phyloP scores from a whole-genome alignment of 2,329 filamentous ascomycete species.

The Microcera coccophila region DNA sequence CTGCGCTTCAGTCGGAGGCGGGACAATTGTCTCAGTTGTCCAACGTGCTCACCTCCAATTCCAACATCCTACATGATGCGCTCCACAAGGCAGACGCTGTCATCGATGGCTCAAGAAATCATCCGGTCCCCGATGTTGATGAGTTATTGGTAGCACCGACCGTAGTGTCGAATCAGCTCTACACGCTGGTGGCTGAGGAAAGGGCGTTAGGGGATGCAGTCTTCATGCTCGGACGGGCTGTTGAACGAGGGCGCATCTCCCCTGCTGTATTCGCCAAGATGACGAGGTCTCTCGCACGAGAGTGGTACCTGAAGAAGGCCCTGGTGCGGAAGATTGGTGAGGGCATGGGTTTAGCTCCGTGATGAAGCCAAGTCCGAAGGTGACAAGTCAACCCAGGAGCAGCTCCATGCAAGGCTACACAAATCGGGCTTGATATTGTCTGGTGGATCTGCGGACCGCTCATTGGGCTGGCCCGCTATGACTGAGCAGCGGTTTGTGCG shows the following conservation, averaged over 20 bases:
- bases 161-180: slow-evolving; percentile 88
- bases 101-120: slow-evolving; percentile 66
- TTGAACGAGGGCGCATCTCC: slow-evolving; percentile 68
- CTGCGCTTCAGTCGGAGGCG: slow-evolving; percentile 69
- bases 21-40: slow-evolving; percentile 67
- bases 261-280: slow-evolving; percentile 75
- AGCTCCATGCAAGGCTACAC: slow-evolving; percentile 5
- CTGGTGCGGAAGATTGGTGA: slow-evolving; percentile 71
- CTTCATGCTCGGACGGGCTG: slow-evolving; percentile 71
- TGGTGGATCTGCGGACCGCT: slow-evolving; percentile 1
- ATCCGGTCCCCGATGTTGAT: slow-evolving; percentile 74
- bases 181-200: slow-evolving; percentile 84
- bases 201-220: slow-evolving; percentile 80
- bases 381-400: slow-evolving; percentile 4
- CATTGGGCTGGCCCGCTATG: slow-evolving; percentile 3
- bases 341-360: slow-evolving; percentile 63
- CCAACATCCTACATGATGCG: slow-evolving; percentile 70
- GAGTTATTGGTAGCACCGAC: slow-evolving; percentile 91
- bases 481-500: slow-evolving; percentile 7
- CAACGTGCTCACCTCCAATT: slow-evolving; percentile 69
- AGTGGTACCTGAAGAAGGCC: slow-evolving; percentile 82
- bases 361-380: slow-evolving; percentile 4
- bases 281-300: slow-evolving; percentile 68
- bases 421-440: slow-evolving; percentile 17
- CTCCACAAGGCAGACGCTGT: slow-evolving; percentile 75